phyloP scores from a whole-genome alignment of 306 rosid species.

The Casuarina cunninghamiana region DNA sequence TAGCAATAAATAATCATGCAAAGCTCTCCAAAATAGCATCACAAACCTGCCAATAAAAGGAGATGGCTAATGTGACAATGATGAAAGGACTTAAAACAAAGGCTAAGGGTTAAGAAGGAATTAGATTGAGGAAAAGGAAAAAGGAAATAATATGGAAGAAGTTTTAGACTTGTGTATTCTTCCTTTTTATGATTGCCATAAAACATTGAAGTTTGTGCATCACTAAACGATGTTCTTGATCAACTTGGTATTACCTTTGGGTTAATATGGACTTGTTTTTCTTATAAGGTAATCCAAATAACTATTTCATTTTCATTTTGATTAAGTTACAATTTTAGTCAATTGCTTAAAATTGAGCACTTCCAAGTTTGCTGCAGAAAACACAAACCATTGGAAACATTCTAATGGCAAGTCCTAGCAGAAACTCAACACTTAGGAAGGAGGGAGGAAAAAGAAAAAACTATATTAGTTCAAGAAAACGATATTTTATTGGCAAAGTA shows the following conservation, averaged over 20 bases:
- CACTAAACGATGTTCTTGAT: neutral
- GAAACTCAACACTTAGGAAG: slow-evolving; percentile 3
- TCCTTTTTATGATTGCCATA: neutral
- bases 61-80: too few species aligned
- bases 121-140: too few species aligned
- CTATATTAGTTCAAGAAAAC: neutral
- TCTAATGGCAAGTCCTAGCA: neutral
- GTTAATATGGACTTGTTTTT: neutral
- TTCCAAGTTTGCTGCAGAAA: neutral
- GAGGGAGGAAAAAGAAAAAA: neutral
- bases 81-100: too few species aligned
- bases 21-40: too few species aligned
- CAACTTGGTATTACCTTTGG: neutral
- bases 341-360: neutral
- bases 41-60: too few species aligned
- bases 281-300: neutral
- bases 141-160: neutral
- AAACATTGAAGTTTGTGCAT: neutral
- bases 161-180: neutral
- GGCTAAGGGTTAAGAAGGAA: too few species aligned
- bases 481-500: slow-evolving; percentile 5
- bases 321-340: neutral
- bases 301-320: neutral
- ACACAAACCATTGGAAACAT: neutral
- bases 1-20: too few species aligned